Base-by-base conservation (phyloP, 2,329 filamentous ascomycete species). In the Beauveria pseudobassiana region DNA sequence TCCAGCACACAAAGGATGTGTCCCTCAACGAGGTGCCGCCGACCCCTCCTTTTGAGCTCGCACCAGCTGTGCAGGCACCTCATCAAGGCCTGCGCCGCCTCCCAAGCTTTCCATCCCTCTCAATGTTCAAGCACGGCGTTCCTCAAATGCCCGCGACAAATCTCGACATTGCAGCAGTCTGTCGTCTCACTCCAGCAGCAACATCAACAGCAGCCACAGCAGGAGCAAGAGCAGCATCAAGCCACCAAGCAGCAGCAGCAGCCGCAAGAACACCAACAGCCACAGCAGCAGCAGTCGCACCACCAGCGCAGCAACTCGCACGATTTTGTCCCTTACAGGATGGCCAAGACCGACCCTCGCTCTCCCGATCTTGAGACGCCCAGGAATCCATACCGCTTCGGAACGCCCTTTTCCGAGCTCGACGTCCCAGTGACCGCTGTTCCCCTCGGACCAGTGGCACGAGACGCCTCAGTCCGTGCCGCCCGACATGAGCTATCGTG, bases 391-490 rank as follows among this genome's bases (percentile, higher is more conserved):
- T 93, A 92, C 75, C 86, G 90, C 60, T 87, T 91, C 65, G 88
- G 86, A n/a, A 96, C 91, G 0, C 92, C 93, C 18, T 90, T 93
- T 72, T 96, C 93, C 2, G 92, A 96, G 70, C 88, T 93, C 81
- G 93, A 97, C 71, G 86, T 93, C 14, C 93, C 93, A 0, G 77
- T 96, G 63, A 95, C 90, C 1, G 83, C 87, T 3, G 79, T 93
- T 49, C 84, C 85, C 1, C 69, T 86, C 18, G 90, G 88, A 0
- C 90, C 90, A 7, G 80, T 96, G 38, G 82, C 88, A 50, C 88
- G 93, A 56, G 88, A 95, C 69, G 79, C 82, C 52, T 28, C 91
- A 96, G 74, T 97, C 93, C 5, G 93, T 97, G 0, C 93, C 93
- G 49, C 93, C 93, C 7, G 87, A 96, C 76, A 96, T 97, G 92